Conservation (phyloP, 2,329 filamentous ascomycete species). For the Leptodontidium sp. region DNA sequence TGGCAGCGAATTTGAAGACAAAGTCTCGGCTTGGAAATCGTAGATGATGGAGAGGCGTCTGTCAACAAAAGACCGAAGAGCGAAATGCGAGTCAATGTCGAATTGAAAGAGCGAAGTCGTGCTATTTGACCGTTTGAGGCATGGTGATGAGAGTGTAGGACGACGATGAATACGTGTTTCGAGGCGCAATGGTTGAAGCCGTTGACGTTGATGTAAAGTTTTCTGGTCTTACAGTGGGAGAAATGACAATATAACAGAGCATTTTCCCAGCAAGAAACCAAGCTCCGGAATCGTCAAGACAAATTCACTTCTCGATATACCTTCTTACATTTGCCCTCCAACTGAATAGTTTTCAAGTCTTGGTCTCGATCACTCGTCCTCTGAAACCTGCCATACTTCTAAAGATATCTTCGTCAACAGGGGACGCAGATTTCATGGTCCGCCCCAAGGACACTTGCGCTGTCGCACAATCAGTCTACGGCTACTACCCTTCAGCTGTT, state of each 20-base stretch:
- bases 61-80: background rate
- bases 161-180: background rate
- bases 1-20: no score
- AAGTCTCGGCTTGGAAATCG: no score
- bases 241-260: no score
- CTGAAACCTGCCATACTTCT: background rate
- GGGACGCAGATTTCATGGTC: background rate
- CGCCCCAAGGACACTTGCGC: conserved; percentile 17
- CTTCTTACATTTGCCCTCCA: background rate
- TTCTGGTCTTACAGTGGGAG: no score
- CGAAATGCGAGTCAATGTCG: background rate
- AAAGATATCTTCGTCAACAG: background rate
- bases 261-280: no score
- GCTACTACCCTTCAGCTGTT: conserved; percentile 7
- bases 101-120: background rate
- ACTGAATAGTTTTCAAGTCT: background rate
- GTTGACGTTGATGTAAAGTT: no score
- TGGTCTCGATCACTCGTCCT: background rate
- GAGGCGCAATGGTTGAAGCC: no score
- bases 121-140: background rate
- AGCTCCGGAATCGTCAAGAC: no score
- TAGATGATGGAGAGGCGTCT: no score
- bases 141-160: background rate
- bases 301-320: background rate
- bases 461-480: conserved; percentile 17